A percentile compares a stretch with the other conserved stretches of the same genome.
These are phyloP conservation scores for Asterella californica DNA, from an alignment of 225 moss, liverwort and hornwort species.

Conservation along the genomic window DNA sequence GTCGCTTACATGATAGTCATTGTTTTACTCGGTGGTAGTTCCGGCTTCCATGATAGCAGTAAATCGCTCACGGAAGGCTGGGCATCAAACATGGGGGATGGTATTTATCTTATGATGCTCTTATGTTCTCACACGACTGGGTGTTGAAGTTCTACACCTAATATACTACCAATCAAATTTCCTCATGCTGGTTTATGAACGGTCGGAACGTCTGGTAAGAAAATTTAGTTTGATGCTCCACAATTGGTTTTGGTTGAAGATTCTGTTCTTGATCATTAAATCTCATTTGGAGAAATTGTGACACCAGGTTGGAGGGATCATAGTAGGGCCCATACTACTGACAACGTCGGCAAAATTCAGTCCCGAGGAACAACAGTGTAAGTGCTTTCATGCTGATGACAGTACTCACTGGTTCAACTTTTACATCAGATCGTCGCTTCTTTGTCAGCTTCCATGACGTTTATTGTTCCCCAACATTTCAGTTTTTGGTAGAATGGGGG, in stretches of 20 bases:
- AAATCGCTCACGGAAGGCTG: not conserved
- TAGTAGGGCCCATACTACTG: slow-evolving; percentile 68
- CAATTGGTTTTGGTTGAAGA: not conserved
- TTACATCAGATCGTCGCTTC: not conserved
- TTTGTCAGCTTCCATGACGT: not conserved
- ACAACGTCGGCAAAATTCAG: slow-evolving; percentile 31
- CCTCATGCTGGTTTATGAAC: no score
- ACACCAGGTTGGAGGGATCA: slow-evolving; percentile 79
- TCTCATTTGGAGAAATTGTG: not conserved
- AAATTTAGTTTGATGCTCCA: not conserved
- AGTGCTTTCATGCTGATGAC: slow-evolving; percentile 9
- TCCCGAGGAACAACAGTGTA: slow-evolving; percentile 46
- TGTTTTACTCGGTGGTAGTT: not conserved
- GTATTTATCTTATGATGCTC: not conserved
- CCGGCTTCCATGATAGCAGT: not conserved
- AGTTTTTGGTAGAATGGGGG: not conserved
- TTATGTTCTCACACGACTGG: no score
- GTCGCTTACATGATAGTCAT: not conserved
- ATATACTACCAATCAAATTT: no score
- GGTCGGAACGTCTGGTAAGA: no score
- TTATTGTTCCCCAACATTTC: not conserved
- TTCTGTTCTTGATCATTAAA: not conserved
- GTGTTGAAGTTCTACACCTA: no score
- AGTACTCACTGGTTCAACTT: not conserved
- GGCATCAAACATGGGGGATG: no score